Evolutionary conservation across 139 green algal species (phyloP).

Genomic region (Nannochloris sp.): DNA sequence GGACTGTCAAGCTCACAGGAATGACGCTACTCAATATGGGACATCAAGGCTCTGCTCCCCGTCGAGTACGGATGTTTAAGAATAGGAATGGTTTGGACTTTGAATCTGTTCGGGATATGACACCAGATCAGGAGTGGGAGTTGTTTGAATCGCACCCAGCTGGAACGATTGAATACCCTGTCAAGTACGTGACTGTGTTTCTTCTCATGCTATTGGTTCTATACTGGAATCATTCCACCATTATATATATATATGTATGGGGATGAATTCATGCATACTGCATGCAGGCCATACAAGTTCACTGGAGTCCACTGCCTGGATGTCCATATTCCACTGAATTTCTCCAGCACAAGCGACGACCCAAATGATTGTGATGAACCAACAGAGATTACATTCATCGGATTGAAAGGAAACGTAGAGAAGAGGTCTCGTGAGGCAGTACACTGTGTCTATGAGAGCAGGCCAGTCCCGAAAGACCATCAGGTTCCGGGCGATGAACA

Average conservation of each 20-base stretch:
- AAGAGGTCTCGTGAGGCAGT: slow-evolving; percentile 63
- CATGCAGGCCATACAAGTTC: slow-evolving; percentile 57
- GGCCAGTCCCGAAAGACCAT: slow-evolving; percentile 47
- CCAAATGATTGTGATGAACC: slow-evolving; percentile 24
- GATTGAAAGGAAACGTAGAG: slow-evolving; percentile 71
- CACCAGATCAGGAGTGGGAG: slow-evolving; percentile 73
- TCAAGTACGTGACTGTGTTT: slow-evolving; percentile 23
- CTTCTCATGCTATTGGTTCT: background rate
- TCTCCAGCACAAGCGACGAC: slow-evolving; percentile 7
- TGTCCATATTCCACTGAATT: slow-evolving; percentile 64
- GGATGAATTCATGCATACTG: too few species aligned
- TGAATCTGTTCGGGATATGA: slow-evolving; percentile 29
- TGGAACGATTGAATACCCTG: slow-evolving; percentile 57
- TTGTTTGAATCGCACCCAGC: slow-evolving; percentile 44
- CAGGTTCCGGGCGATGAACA: slow-evolving; percentile 12
- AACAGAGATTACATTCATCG: slow-evolving; percentile 68
- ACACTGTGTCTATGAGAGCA: slow-evolving; percentile 73
- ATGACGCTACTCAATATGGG: slow-evolving; percentile 58
- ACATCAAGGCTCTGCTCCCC: slow-evolving; percentile 23
- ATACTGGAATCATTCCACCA: too few species aligned
- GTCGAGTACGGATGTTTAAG: slow-evolving; percentile 52
- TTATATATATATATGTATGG: too few species aligned
- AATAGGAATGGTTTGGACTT: slow-evolving; percentile 88
- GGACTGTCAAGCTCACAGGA: slow-evolving; percentile 73
- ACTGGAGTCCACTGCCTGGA: slow-evolving; percentile 70